phyloP scores from a whole-genome alignment of 2,329 filamentous ascomycete genomes.

The Pseudogymnoascus sp. region DNA sequence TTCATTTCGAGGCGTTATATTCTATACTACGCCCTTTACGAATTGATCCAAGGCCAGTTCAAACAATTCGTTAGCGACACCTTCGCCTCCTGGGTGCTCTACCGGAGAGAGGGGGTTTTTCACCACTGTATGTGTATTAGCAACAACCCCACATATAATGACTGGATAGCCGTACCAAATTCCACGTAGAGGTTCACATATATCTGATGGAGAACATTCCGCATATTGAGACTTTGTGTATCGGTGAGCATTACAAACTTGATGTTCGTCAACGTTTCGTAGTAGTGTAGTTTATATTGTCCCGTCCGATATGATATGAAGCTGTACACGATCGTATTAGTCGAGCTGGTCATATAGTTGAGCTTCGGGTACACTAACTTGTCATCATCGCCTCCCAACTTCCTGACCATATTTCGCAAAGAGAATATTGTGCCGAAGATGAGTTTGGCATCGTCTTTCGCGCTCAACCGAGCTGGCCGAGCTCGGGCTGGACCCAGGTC shows the following conservation, averaged over 20 bases:
- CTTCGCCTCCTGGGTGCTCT: constrained; percentile 59
- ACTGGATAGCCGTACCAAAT: constrained; percentile 53
- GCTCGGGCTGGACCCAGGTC: constrained; percentile 26
- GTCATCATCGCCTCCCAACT: constrained; percentile 88
- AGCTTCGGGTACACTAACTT: constrained; percentile 35
- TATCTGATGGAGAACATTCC: constrained; percentile 92
- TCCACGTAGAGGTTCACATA: constrained; percentile 98
- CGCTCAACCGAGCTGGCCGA: constrained; percentile 30
- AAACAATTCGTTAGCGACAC: constrained; percentile 64
- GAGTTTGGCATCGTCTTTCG: constrained; percentile 84
- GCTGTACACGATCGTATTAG: constrained; percentile 34
- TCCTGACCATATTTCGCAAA: constrained; percentile 90
- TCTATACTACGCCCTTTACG: constrained; percentile 53
- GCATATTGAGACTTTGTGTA: constrained; percentile 78
- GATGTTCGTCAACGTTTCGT: constrained; percentile 91
- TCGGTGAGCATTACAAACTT: constrained; percentile 97
- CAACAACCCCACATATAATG: neutral
- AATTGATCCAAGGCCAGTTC: constrained; percentile 70
- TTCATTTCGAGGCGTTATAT: neutral
- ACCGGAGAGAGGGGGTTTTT: constrained; percentile 63
- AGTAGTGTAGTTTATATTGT: constrained; percentile 98
- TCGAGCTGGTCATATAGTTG: neutral
- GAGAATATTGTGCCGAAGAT: constrained; percentile 97
- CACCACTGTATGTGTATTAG: constrained; percentile 43
- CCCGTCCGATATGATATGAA: constrained; percentile 91